A percentile compares a stretch with the other conserved stretches of the same genome.
Conservation (phyloP, 441 rosid genomes). For the Manihot esculenta region DNA sequence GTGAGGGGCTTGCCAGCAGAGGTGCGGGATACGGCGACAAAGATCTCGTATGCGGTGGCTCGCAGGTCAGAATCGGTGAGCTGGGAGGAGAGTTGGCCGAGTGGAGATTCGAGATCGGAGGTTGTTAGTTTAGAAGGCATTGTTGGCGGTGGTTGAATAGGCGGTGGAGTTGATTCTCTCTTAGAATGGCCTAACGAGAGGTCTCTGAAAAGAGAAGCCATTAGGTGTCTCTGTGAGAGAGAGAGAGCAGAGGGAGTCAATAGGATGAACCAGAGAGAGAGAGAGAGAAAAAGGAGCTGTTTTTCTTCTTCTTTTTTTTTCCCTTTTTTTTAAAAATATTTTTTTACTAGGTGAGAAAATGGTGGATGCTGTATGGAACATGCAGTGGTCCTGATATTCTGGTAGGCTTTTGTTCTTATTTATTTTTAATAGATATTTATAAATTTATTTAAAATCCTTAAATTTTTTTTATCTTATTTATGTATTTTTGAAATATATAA, state of each 20-base stretch:
- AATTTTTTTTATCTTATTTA: too few relatives aligned
- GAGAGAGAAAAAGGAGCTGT: background rate
- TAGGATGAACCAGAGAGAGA: too few relatives aligned
- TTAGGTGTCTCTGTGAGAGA: constrained; percentile 14
- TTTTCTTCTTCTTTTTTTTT: too few relatives aligned
- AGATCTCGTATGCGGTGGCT: constrained; percentile 84
- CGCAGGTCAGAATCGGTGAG: constrained; percentile 83
- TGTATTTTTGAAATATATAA: too few relatives aligned
- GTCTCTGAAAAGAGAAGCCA: constrained; percentile 95
- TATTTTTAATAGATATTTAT: too few relatives aligned
- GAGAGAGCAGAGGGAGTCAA: constrained; percentile 21
- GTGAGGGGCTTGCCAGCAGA: constrained; percentile 74
- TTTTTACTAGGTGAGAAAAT: background rate
- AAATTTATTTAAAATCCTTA: too few relatives aligned
- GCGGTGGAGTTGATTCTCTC: constrained; percentile 59
- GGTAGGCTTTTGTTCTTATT: too few relatives aligned
- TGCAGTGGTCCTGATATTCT: too few relatives aligned
- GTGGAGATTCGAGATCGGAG: constrained; percentile 65
- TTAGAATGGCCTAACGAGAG: constrained; percentile 79
- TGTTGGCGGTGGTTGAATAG: constrained; percentile 25
- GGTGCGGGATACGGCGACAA: constrained; percentile 77
- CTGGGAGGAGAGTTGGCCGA: constrained; percentile 66
- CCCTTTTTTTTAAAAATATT: background rate
- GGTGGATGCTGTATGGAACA: background rate
- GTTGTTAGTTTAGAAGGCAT: constrained; percentile 30